phyloP scores from a whole-genome alignment of 2,329 filamentous ascomycete genomes.

The Pseudocercospora pini-densiflorae region DNA sequence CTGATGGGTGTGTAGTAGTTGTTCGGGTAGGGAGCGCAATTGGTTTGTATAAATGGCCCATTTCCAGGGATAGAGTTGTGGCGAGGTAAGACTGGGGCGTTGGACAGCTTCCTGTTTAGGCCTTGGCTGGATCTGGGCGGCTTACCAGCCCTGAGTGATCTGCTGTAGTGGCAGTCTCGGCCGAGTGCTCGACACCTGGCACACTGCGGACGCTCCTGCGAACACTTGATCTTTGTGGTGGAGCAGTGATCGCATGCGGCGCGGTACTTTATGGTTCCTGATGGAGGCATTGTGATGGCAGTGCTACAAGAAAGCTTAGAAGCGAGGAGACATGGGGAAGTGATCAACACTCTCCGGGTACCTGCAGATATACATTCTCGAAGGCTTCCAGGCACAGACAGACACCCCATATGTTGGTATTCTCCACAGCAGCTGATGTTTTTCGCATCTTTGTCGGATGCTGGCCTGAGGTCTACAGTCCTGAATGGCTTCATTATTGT shows the following conservation, averaged over 20 bases:
- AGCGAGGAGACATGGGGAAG: background rate
- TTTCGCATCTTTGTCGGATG: slow-evolving; percentile 1
- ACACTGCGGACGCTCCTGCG: slow-evolving; percentile 29
- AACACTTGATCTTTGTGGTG: slow-evolving; percentile 30
- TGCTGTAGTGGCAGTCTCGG: slow-evolving; percentile 30
- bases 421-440: slow-evolving; percentile 4
- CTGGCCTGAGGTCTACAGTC: slow-evolving; percentile 3
- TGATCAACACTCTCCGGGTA: background rate
- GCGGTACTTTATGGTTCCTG: slow-evolving; percentile 27
- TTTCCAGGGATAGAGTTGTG: slow-evolving; percentile 11
- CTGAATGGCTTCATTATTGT: background rate
- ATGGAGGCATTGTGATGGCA: slow-evolving; percentile 14
- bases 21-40: slow-evolving; percentile 5
- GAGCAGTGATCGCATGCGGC: slow-evolving; percentile 31
- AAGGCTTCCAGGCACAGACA: background rate
- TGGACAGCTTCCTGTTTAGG: slow-evolving; percentile 24
- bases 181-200: slow-evolving; percentile 27
- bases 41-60: background rate
- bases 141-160: slow-evolving; percentile 29
- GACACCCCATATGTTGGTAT: background rate
- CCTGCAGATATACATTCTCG: slow-evolving; percentile 6
- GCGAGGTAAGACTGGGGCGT: slow-evolving; percentile 27
- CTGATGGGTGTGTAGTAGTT: slow-evolving; percentile 6
- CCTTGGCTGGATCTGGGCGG: slow-evolving; percentile 28
- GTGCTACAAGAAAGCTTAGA: slow-evolving; percentile 2